Conservation (phyloP, 225 moss, liverwort and hornwort species). For the Marchantia polymorpha region DNA sequence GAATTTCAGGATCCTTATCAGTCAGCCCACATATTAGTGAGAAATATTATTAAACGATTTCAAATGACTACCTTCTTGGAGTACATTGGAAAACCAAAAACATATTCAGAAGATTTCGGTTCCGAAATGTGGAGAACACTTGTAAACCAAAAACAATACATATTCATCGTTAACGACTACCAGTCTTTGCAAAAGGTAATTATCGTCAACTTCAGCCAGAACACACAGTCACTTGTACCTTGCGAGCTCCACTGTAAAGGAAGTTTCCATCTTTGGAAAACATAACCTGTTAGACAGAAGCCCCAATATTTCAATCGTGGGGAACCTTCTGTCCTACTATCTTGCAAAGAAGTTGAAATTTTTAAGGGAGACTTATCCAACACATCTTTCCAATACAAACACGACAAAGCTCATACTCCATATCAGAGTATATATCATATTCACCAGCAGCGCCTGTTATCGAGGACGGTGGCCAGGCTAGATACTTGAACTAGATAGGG, state of each 20-base stretch:
- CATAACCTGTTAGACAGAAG: conserved; percentile 48
- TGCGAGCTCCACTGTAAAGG: conserved; percentile 87
- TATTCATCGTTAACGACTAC: neutral
- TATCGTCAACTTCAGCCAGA: neutral
- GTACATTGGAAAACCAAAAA: neutral
- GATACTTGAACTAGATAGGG: neutral
- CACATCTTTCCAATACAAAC: too few species aligned
- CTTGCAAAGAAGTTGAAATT: too few species aligned
- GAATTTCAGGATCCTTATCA: conserved; percentile 91
- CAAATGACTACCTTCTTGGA: neutral
- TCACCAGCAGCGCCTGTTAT: neutral
- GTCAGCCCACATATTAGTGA: conserved; percentile 49
- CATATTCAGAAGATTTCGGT: neutral
- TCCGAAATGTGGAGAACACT: neutral
- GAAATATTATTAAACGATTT: conserved; percentile 10
- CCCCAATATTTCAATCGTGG: neutral
- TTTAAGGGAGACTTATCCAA: too few species aligned
- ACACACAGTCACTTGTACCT: conserved; percentile 52
- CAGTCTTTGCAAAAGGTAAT: neutral
- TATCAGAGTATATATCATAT: neutral
- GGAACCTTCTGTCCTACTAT: too few species aligned
- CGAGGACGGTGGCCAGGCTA: neutral
- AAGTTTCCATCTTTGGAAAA: conserved; percentile 97
- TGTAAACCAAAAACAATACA: neutral
- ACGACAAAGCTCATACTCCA: too few species aligned